Base-by-base conservation (phyloP, 257 asterid species). In the Eucommia ulmoides region DNA sequence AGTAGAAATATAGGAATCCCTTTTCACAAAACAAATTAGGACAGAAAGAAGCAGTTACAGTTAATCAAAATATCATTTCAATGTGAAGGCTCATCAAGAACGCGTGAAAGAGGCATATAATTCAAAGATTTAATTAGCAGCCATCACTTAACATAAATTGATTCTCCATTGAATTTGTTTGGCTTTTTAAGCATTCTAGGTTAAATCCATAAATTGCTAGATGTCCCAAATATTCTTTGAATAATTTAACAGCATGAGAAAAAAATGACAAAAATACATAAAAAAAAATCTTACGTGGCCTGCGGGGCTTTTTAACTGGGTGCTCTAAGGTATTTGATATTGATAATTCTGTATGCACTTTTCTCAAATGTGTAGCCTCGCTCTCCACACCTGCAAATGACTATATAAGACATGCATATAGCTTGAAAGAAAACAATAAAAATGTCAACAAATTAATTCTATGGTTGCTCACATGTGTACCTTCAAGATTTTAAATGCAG, bases 221-320 rank as follows among this genome's bases (percentile, higher is more conserved):
- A n/a, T n/a, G n/a, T 11, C 44, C 15, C 44, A 6, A 35, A 18
- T 4, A 35, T 35, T 35, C 44, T 35, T 35, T 18, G n/a, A 35
- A 35, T 18, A 35, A 35, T 10, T 18, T 18, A 2, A 35, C 44
- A 10, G 14, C 1, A 35, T 18, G 11, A 4, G 2, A 35, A 35
- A 15, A 35, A 35, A 35, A 9, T 35, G 44, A n/a, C n/a, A n/a
- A n/a, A n/a, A n/a, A n/a, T n/a, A n/a, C n/a, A n/a, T n/a, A n/a
- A 29, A 12, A 29, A 29, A 29, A 12, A 53, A 21, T 20, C 89
- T 78, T 80, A 88, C 94, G 82, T 51, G 58, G 82, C 63, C 82
- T 76, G 17, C 25, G 93, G 11, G 77, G 70, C 61, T 74, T 84
- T 56, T 29, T 72, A 24, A 9, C 42, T 52, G 79, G 79, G 58